phyloP scores from a whole-genome alignment of 2,329 filamentous ascomycete species.

The Microascus cirrosus region DNA sequence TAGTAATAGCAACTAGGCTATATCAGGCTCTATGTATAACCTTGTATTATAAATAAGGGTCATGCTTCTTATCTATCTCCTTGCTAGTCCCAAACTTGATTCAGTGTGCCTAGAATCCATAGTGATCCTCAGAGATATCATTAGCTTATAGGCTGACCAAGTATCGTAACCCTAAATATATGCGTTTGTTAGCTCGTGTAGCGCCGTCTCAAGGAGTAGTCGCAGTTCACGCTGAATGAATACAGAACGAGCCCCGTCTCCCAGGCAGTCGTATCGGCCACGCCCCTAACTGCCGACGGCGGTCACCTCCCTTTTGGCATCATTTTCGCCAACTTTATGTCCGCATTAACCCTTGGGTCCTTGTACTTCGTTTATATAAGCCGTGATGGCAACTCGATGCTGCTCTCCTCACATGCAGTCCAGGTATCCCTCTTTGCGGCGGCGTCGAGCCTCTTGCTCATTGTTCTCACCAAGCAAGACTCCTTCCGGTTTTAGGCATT shows the following conservation, averaged over 20 bases:
- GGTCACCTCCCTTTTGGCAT: slow-evolving; percentile 28
- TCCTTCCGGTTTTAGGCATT: slow-evolving; percentile 40
- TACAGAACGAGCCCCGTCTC: slow-evolving; percentile 26
- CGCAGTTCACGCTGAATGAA: slow-evolving; percentile 23
- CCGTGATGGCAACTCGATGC: not conserved
- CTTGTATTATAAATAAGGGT: slow-evolving; percentile 21
- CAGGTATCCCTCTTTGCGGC: slow-evolving; percentile 20
- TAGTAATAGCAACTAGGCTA: slow-evolving; percentile 22
- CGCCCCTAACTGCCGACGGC: slow-evolving; percentile 7
- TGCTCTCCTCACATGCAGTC: slow-evolving; percentile 17
- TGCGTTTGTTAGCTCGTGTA: slow-evolving; percentile 23
- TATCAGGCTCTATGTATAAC: no score
- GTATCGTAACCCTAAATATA: slow-evolving; percentile 27
- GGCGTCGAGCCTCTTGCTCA: slow-evolving; percentile 24
- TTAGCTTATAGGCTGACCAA: slow-evolving; percentile 19
- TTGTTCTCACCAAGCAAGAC: slow-evolving; percentile 29
- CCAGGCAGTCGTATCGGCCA: slow-evolving; percentile 34
- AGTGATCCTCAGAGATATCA: slow-evolving; percentile 12
- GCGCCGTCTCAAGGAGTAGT: slow-evolving; percentile 26
- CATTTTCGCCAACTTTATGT: slow-evolving; percentile 46
- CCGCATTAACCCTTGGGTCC: slow-evolving; percentile 44
- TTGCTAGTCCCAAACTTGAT: slow-evolving; percentile 18
- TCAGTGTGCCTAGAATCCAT: slow-evolving; percentile 18
- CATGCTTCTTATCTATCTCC: slow-evolving; percentile 12
- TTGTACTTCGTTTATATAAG: slow-evolving; percentile 23